A percentile compares a stretch with the other conserved stretches of the same genome.
phyloP scores from a whole-genome alignment of 1,284 basidiomycete genomes.

The Mycosarcoma maydis region DNA sequence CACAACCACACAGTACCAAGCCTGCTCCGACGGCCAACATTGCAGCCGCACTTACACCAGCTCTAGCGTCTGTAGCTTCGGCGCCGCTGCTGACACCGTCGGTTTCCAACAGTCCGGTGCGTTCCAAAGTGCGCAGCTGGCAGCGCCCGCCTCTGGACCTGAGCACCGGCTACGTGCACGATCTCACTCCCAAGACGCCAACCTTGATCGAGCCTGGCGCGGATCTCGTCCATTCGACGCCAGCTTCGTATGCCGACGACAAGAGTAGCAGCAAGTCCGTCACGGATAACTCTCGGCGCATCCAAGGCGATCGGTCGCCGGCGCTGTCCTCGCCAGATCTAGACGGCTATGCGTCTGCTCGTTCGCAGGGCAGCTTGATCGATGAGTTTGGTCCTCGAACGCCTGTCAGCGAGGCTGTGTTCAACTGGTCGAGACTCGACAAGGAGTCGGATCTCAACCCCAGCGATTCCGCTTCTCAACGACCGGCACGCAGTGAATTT shows the following conservation, averaged over 20 bases:
- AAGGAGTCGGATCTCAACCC: slow-evolving; percentile 47
- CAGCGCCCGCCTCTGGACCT: slow-evolving; percentile 22
- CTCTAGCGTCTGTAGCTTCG: not conserved
- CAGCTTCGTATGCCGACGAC: slow-evolving; percentile 35
- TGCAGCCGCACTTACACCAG: not conserved
- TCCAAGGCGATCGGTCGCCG: slow-evolving; percentile 11
- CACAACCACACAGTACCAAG: slow-evolving; percentile 2
- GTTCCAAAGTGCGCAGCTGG: slow-evolving; percentile 46
- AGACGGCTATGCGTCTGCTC: slow-evolving; percentile 45
- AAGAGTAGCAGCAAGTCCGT: slow-evolving; percentile 16
- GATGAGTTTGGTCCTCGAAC: slow-evolving; percentile 55
- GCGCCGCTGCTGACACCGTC: slow-evolving; percentile 4
- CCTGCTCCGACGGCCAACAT: not conserved
- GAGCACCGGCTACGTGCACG: slow-evolving; percentile 38
- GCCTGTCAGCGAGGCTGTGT: slow-evolving; percentile 49
- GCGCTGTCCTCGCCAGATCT: slow-evolving; percentile 31
- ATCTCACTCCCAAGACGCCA: slow-evolving; percentile 28
- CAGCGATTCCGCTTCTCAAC: slow-evolving; percentile 56
- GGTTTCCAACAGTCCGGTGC: slow-evolving; percentile 10
- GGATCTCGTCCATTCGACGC: slow-evolving; percentile 23
- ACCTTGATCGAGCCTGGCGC: slow-evolving; percentile 24
- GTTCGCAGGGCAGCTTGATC: slow-evolving; percentile 36
- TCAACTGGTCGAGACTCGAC: slow-evolving; percentile 42
- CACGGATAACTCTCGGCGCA: slow-evolving; percentile 1
- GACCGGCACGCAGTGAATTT: slow-evolving; percentile 50